These are phyloP conservation scores for Tylopilus sp. DNA, from an alignment of 768 basidiomycete species.

Conservation along the genomic window DNA sequence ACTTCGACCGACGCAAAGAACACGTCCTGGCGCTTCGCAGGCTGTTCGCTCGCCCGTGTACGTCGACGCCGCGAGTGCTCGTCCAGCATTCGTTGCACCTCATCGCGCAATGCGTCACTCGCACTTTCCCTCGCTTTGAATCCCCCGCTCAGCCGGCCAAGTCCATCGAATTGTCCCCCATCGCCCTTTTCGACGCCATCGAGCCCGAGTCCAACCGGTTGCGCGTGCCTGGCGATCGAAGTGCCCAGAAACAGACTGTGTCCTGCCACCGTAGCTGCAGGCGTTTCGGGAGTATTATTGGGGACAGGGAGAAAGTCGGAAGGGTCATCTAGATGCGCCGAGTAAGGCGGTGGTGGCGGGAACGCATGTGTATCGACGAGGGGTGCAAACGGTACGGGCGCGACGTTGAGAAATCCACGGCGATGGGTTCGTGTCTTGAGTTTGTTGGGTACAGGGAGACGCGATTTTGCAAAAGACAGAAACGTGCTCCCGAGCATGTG, in stretches of 20 bases:
- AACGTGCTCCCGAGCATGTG: slow-evolving; percentile 19
- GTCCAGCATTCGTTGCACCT: slow-evolving; percentile 19
- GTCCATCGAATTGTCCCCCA: slow-evolving; percentile 26
- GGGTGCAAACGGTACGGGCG: slow-evolving; percentile 27
- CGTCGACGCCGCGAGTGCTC: slow-evolving; percentile 21
- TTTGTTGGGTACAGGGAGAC: slow-evolving; percentile 18
- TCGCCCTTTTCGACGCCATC: slow-evolving; percentile 24
- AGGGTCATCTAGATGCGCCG: slow-evolving; percentile 9
- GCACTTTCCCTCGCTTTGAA: slow-evolving; percentile 8
- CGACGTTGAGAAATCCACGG: slow-evolving; percentile 11
- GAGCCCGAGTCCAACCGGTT: slow-evolving; percentile 24
- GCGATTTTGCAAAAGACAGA: slow-evolving; percentile 21
- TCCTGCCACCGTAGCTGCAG: neutral
- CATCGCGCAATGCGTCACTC: slow-evolving; percentile 14
- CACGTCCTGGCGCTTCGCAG: slow-evolving; percentile 24
- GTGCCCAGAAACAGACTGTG: neutral
- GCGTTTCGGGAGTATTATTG: slow-evolving; percentile 25
- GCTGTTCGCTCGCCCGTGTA: slow-evolving; percentile 15
- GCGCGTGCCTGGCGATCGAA: neutral
- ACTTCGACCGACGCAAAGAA: slow-evolving; percentile 23
- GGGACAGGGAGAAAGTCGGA: slow-evolving; percentile 19
- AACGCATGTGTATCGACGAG: slow-evolving; percentile 25
- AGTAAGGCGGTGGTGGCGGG: slow-evolving; percentile 26
- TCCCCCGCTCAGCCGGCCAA: slow-evolving; percentile 28
- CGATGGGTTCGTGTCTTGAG: slow-evolving; percentile 11